phyloP scores from a whole-genome alignment of 148 eudicot genomes.

The Polygonum aviculare region DNA sequence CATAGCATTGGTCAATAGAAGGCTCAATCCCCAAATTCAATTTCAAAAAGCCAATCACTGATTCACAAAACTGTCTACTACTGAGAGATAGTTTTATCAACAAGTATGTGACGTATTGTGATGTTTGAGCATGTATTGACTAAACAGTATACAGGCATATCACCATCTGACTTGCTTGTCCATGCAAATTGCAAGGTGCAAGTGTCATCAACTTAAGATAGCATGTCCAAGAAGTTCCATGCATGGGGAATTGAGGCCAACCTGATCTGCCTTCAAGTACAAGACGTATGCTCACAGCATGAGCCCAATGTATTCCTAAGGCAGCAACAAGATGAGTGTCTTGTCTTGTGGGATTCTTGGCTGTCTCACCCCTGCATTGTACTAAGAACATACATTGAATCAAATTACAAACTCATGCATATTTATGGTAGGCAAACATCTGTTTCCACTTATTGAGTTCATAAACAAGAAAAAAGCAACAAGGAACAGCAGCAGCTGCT shows the following conservation, averaged over 20 bases:
- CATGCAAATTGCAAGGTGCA: background rate
- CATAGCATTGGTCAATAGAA: too few species aligned
- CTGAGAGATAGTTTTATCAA: background rate
- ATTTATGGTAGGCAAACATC: background rate
- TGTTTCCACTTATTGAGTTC: background rate
- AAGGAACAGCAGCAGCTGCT: background rate
- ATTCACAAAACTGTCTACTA: background rate
- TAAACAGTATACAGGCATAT: background rate
- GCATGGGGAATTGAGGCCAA: conserved; percentile 13
- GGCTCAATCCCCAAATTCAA: background rate
- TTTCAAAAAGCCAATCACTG: background rate
- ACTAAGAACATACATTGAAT: conserved; percentile 27
- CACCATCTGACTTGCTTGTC: background rate
- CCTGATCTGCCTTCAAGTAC: conserved; percentile 79
- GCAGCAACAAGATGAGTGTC: conserved; percentile 84
- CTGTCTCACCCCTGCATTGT: conserved; percentile 18
- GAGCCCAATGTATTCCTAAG: conserved; percentile 83
- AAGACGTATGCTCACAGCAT: conserved; percentile 83
- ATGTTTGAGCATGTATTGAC: background rate
- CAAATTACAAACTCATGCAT: conserved; percentile 3
- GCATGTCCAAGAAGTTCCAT: background rate
- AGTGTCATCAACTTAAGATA: background rate
- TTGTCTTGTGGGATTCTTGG: conserved; percentile 24
- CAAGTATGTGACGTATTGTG: background rate
- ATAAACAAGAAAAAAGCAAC: background rate